A percentile compares a stretch with the other conserved stretches of the same genome.
These are phyloP conservation scores for Sonneratia alba DNA, from an alignment of 345 rosid species.

Conservation along the genomic window DNA sequence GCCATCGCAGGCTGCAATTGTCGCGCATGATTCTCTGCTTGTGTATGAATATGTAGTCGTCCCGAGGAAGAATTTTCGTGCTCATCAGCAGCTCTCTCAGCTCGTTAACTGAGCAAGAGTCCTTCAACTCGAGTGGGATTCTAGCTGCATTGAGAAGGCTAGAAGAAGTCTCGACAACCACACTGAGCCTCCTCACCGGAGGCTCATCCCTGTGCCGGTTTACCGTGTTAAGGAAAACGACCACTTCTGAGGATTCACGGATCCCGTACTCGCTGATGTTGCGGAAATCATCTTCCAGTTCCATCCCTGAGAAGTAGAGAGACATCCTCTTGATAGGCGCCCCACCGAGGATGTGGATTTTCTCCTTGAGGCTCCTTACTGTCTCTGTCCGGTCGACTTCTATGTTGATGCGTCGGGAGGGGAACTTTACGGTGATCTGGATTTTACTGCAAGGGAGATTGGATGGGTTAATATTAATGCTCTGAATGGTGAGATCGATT, in stretches of 20 bases:
- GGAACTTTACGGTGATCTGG: constrained; percentile 46
- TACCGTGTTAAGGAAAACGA: constrained; percentile 41
- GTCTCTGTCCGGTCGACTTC: constrained; percentile 68
- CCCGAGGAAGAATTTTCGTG: constrained; percentile 42
- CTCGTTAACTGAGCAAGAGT: constrained; percentile 47
- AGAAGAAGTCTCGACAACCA: constrained; percentile 66
- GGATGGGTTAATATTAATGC: constrained; percentile 8
- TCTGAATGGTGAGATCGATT: constrained; percentile 51
- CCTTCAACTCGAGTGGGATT: constrained; percentile 61
- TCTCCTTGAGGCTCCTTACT: constrained; percentile 74
- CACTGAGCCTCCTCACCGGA: constrained; percentile 26
- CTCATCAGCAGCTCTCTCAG: constrained; percentile 40
- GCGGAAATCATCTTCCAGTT: constrained; percentile 60
- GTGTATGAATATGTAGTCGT: constrained; percentile 75
- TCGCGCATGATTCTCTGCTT: constrained; percentile 77
- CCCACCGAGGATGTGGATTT: constrained; percentile 60
- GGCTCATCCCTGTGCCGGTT: constrained; percentile 32
- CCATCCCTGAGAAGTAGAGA: constrained; percentile 49
- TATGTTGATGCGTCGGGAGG: constrained; percentile 32
- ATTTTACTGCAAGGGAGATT: constrained; percentile 15
- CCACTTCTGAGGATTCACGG: constrained; percentile 45
- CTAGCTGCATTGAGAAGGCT: constrained; percentile 52
- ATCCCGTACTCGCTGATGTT: constrained; percentile 63
- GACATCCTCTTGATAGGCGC: constrained; percentile 55
- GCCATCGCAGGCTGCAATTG: constrained; percentile 65